Conservation (phyloP, 306 rosid species). For the Vigna hirtella region DNA sequence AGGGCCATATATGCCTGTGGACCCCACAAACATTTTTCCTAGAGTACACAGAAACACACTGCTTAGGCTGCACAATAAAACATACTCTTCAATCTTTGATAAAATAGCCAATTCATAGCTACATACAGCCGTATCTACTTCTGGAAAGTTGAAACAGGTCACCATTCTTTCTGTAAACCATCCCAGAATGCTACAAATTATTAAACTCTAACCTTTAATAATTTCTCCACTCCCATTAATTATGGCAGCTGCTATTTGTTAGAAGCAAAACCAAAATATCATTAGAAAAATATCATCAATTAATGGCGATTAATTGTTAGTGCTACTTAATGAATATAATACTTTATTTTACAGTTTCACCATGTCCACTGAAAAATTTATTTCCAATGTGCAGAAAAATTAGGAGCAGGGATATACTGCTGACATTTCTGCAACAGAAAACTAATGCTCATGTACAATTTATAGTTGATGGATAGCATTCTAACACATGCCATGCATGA, state of each 20-base stretch:
- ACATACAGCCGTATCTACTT: slow-evolving; percentile 40
- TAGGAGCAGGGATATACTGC: not conserved
- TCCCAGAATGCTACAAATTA: slow-evolving; percentile 29
- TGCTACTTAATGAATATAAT: not conserved
- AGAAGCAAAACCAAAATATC: not conserved
- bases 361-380: not conserved
- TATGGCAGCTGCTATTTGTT: slow-evolving; percentile 12
- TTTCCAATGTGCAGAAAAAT: not conserved
- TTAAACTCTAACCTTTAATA: slow-evolving; percentile 22
- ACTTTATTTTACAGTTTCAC: not conserved
- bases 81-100: slow-evolving; percentile 38
- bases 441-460: not conserved
- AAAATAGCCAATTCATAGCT: slow-evolving; percentile 36
- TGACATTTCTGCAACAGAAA: not conserved
- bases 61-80: slow-evolving; percentile 38
- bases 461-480: slow-evolving; percentile 15
- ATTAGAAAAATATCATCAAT: not conserved
- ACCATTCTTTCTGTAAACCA: slow-evolving; percentile 45
- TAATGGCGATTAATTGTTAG: not conserved
- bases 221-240: slow-evolving; percentile 5
- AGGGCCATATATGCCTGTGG: slow-evolving; percentile 63
- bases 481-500: not conserved
- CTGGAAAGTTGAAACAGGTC: slow-evolving; percentile 37
- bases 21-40: slow-evolving; percentile 41
- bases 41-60: slow-evolving; percentile 42